Percentiles rank a stretch among this genome's conserved stretches.
Conservation (phyloP, 2,329 filamentous ascomycete genomes). For the Xylaria sp. region DNA sequence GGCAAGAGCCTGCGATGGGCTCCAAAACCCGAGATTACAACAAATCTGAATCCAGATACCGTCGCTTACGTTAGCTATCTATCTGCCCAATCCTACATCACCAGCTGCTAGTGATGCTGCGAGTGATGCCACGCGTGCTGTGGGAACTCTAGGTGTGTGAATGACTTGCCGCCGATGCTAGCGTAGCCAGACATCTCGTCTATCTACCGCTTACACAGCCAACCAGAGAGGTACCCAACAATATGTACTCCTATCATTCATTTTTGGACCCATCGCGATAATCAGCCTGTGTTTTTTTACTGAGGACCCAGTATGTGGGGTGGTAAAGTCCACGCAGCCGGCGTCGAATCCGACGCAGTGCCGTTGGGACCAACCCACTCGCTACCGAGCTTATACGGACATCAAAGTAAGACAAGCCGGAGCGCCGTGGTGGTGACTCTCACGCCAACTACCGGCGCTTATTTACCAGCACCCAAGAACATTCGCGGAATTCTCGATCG, state of each 20-base stretch:
- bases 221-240: not conserved
- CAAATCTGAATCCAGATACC: conserved; percentile 15
- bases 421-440: not conserved
- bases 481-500: not conserved
- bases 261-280: not conserved
- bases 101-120: conserved; percentile 22
- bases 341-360: conserved; percentile 13
- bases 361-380: conserved; percentile 15
- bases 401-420: conserved; percentile 5
- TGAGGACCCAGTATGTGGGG: not conserved
- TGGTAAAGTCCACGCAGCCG: not conserved
- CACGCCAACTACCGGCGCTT: conserved; percentile 7
- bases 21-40: conserved; percentile 26
- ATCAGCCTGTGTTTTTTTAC: conserved; percentile 5
- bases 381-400: not conserved
- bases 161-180: conserved; percentile 26
- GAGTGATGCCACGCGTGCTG: conserved; percentile 32
- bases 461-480: not conserved
- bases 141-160: conserved; percentile 17
- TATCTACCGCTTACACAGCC: not conserved
- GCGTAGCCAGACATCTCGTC: conserved; percentile 20
- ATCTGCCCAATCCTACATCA: conserved; percentile 16
- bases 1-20: conserved; percentile 32
- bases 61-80: conserved; percentile 17
- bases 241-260: not conserved